A percentile compares a stretch with the other conserved stretches of the same genome.
phyloP scores from a whole-genome alignment of 306 rosid species.

The Casuarina cunninghamiana region DNA sequence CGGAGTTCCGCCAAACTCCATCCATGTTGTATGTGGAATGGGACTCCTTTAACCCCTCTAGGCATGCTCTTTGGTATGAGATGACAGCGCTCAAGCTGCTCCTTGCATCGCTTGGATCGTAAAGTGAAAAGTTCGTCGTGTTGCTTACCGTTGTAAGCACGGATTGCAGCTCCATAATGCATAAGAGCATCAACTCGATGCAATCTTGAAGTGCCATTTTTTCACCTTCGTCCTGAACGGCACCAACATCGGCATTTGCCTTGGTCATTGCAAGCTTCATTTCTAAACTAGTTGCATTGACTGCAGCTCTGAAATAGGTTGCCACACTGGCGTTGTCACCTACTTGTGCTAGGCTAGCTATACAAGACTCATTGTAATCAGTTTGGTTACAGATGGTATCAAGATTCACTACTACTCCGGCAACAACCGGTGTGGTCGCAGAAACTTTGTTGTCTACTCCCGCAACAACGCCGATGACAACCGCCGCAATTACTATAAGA shows the following conservation, averaged over 20 bases:
- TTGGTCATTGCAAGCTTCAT: neutral
- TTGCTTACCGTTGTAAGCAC: neutral
- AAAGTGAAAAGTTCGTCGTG: neutral
- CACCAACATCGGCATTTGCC: neutral
- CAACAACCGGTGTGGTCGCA: neutral
- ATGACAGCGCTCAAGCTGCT: slow-evolving; percentile 32
- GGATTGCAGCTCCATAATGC: slow-evolving; percentile 23
- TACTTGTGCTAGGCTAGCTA: neutral
- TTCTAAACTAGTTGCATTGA: slow-evolving; percentile 23
- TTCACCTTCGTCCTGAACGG: slow-evolving; percentile 5
- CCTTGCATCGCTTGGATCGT: slow-evolving; percentile 1
- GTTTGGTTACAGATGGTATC: neutral
- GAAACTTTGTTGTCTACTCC: neutral
- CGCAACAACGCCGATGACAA: slow-evolving; percentile 1
- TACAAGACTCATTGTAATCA: neutral
- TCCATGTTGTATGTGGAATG: neutral
- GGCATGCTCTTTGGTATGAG: slow-evolving; percentile 37
- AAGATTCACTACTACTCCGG: neutral
- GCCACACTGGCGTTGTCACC: neutral
- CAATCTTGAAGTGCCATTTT: slow-evolving; percentile 25
- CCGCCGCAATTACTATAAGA: slow-evolving; percentile 18
- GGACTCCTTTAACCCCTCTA: slow-evolving; percentile 4
- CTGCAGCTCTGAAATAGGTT: slow-evolving; percentile 8
- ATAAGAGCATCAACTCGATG: slow-evolving; percentile 20
- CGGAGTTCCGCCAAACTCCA: slow-evolving; percentile 8